Conservation (phyloP, 371 early-diverging fungal genomes). For the Lichtheimia ramosa region DNA sequence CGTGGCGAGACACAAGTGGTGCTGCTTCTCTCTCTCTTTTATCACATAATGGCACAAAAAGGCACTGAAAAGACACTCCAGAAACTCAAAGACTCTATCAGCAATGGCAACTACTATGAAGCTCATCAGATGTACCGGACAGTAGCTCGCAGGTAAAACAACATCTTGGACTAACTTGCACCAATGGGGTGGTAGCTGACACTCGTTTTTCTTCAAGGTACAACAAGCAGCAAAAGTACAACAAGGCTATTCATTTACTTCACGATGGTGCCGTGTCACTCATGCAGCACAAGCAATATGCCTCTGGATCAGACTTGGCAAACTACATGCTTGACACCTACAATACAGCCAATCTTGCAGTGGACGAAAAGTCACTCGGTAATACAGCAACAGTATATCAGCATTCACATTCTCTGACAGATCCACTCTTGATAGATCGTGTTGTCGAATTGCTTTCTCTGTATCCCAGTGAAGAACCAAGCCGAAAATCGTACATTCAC, state of each 20-base stretch:
- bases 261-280: slow-evolving; percentile 77
- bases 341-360: slow-evolving; percentile 66
- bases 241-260: slow-evolving; percentile 77
- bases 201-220: slow-evolving; percentile 54
- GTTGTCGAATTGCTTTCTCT: slow-evolving; percentile 56
- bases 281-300: slow-evolving; percentile 77
- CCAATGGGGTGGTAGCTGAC: too few relatives aligned
- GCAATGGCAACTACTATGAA: slow-evolving; percentile 87
- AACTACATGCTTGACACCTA: slow-evolving; percentile 82
- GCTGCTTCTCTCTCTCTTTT: slow-evolving; percentile 1
- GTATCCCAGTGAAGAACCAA: slow-evolving; percentile 38
- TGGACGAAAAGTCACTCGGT: slow-evolving; percentile 74
- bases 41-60: slow-evolving; percentile 50
- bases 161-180: too few relatives aligned
- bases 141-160: slow-evolving; percentile 76
- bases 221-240: slow-evolving; percentile 80
- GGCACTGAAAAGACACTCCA: slow-evolving; percentile 72
- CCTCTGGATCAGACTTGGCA: slow-evolving; percentile 84
- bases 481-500: slow-evolving; percentile 46
- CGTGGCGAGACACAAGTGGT: too few relatives aligned
- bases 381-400: slow-evolving; percentile 18
- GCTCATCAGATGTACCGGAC: slow-evolving; percentile 94
- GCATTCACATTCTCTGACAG: background rate
- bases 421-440: slow-evolving; percentile 39
- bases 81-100: slow-evolving; percentile 68